Evolutionary conservation across 768 basidiomycete genomes (phyloP).

Genomic region (Mycena leptocephala): DNA sequence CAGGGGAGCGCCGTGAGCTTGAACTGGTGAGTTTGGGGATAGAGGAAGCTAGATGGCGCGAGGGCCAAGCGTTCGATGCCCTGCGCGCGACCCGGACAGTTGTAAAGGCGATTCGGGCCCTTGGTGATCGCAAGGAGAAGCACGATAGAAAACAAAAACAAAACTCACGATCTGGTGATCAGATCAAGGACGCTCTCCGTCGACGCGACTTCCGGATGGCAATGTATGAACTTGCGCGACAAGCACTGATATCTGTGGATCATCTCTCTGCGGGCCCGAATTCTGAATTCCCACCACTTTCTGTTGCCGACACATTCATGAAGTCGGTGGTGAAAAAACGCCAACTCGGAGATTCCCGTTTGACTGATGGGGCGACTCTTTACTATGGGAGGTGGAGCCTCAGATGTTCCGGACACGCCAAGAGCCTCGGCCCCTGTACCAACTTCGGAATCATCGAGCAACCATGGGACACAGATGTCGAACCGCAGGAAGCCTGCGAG

Average conservation of each 20-base stretch:
- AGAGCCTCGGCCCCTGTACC: too few species aligned
- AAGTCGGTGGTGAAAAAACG: constrained; percentile 21
- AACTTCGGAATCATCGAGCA: too few species aligned
- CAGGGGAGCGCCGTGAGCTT: neutral
- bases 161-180: neutral
- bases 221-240: neutral
- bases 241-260: neutral
- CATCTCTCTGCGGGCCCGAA: neutral
- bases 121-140: neutral
- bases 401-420: neutral
- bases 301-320: constrained; percentile 4
- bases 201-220: neutral
- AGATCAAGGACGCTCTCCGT: neutral
- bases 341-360: neutral
- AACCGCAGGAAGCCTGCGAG: too few species aligned
- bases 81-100: neutral
- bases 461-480: too few species aligned
- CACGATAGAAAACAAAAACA: neutral
- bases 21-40: neutral
- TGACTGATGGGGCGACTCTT: neutral
- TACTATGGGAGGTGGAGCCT: neutral
- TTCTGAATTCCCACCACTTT: neutral
- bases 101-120: neutral
- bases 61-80: constrained; percentile 6
- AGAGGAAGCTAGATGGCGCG: neutral